Evolutionary conservation across 139 green algal genomes (phyloP), one percentile per base, ranked within the genome.

Genomic region (Chlamydomonas applanata): DNA sequence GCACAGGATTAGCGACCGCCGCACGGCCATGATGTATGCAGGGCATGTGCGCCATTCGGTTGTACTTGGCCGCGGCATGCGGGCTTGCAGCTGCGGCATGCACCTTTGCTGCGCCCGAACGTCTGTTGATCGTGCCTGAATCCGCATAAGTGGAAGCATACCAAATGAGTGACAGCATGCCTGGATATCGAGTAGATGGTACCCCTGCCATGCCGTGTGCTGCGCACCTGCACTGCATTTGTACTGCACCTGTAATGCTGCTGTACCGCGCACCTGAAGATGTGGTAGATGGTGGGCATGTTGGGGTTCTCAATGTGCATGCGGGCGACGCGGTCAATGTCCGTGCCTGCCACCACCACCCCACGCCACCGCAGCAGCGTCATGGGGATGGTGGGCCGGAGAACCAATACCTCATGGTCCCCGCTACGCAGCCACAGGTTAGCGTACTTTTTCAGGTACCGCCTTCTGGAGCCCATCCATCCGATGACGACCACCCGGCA

Each of bases 231-330:
- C n/a, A n/a, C n/a, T n/a, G n/a, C n/a, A n/a, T n/a, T n/a, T n/a
- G n/a, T n/a, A n/a, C n/a, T n/a, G n/a, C n/a, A n/a, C n/a, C n/a
- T n/a, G n/a, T n/a, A n/a, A n/a, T n/a, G n/a, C n/a, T n/a, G n/a
- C n/a, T n/a, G n/a, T n/a, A n/a, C n/a, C n/a, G 40, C 74, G 9
- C 59, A 83, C 77, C 77, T 80, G 73, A 84, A 84, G 4, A 84
- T 69, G 53, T 84, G 79, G 69, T 84, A 84, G 36, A 84, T 56
- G 20, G 79, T 84, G 40, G 79, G 79, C 79, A 84, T 84, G 68
- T 57, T 61, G 5, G 65, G 57, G 53, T 80, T 80, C 68, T 84
- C 79, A 33, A 78, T 71, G 35, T 80, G 79, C 72, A 80, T 62
- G 14, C 62, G 27, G 3, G 79, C 73, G 19, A 84, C 79, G 2